These are phyloP conservation scores for Anastatica hierochuntica DNA, from an alignment of 345 rosid genomes.

Conservation along the genomic window DNA sequence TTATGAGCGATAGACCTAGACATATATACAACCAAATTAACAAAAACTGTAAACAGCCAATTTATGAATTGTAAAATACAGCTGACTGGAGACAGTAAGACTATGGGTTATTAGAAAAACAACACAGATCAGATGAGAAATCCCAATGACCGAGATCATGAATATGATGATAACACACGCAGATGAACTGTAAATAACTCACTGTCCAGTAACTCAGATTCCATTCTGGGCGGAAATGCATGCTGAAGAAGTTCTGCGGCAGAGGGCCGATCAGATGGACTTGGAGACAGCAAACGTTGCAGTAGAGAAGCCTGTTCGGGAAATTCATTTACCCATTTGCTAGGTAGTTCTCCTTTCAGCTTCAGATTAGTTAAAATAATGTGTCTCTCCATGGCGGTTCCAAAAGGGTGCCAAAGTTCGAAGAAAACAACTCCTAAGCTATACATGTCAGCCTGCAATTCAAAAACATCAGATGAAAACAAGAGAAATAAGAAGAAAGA, in stretches of 20 bases:
- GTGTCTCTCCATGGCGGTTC: constrained; percentile 90
- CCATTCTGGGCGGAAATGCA: constrained; percentile 89
- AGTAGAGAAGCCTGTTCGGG: constrained; percentile 84
- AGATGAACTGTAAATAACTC: constrained; percentile 25
- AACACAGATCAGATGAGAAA: constrained; percentile 5
- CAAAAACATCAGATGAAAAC: constrained; percentile 11
- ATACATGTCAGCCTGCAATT: constrained; percentile 87
- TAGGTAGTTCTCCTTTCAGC: constrained; percentile 77
- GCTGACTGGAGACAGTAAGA: not conserved
- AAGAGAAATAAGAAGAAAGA: not conserved
- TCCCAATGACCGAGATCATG: not conserved
- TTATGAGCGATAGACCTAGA: not conserved
- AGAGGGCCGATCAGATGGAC: constrained; percentile 97
- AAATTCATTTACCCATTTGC: constrained; percentile 67
- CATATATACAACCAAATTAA: not conserved
- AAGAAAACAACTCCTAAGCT: constrained; percentile 92
- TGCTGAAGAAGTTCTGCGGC: constrained; percentile 75
- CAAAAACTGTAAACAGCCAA: not conserved
- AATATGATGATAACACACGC: not conserved
- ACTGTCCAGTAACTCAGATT: constrained; percentile 79
- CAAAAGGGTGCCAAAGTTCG: constrained; percentile 93
- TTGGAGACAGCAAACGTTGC: constrained; percentile 66
- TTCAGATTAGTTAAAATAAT: constrained; percentile 66
- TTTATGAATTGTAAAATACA: not conserved
- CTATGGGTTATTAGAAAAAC: not conserved